A percentile compares a stretch with the other conserved stretches of the same genome.
phyloP scores from a whole-genome alignment of 1,284 basidiomycete species.

The Ustilago xerochloae region DNA sequence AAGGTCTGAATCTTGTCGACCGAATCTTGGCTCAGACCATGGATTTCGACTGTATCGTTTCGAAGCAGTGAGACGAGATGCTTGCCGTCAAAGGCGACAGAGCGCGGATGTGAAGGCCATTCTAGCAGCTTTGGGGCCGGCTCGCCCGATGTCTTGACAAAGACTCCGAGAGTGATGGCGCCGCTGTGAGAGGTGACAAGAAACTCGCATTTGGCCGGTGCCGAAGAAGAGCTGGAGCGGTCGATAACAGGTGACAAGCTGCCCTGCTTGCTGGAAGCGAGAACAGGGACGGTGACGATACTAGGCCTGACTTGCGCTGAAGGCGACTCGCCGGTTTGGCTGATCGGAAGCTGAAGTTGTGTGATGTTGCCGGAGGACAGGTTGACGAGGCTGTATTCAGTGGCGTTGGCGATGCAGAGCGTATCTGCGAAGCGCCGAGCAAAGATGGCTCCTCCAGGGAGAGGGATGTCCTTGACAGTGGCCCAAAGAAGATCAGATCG shows the following conservation, averaged over 20 bases:
- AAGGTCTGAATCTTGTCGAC: conserved; percentile 46
- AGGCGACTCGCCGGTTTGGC: conserved; percentile 56
- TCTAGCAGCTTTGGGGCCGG: conserved; percentile 63
- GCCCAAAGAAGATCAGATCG: conserved; percentile 53
- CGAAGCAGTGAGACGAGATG: conserved; percentile 60
- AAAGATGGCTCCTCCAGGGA: conserved; percentile 61
- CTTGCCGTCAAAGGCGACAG: conserved; percentile 48
- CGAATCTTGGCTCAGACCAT: conserved; percentile 36
- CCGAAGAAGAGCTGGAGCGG: conserved; percentile 1
- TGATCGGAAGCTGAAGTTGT: conserved; percentile 64
- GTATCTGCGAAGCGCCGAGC: conserved; percentile 56
- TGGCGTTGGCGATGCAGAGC: conserved; percentile 62
- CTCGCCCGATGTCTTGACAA: conserved; percentile 61
- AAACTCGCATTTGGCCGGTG: conserved; percentile 51
- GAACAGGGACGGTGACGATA: conserved; percentile 53
- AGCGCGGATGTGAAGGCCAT: conserved; percentile 65
- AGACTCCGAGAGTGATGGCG: conserved; percentile 61
- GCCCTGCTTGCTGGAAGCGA: conserved; percentile 5
- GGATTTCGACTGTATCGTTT: conserved; percentile 62
- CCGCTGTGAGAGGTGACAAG: conserved; percentile 64
- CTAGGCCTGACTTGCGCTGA: conserved; percentile 61
- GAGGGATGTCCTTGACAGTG: conserved; percentile 53
- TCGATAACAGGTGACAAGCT: conserved; percentile 13
- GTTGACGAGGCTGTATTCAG: conserved; percentile 61
- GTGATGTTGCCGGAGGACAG: conserved; percentile 48